Conservation (phyloP, 306 rosid species). For the Acacia acuminata region DNA sequence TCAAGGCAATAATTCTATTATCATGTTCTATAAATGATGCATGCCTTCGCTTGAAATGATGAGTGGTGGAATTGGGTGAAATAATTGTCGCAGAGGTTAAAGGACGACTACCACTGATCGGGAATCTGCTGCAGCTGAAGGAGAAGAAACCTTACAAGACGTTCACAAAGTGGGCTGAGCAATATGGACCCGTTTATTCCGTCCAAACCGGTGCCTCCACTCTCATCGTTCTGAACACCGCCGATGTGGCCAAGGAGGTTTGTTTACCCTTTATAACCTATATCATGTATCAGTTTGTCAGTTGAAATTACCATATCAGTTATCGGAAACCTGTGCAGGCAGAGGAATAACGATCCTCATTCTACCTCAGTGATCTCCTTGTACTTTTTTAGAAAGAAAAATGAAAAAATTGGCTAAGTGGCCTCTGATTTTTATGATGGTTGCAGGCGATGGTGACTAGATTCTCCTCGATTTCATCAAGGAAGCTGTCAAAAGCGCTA, state of each 20-base stretch:
- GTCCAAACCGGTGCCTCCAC: conserved; percentile 84
- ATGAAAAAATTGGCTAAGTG: neutral
- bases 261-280: too few relatives aligned
- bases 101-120: conserved; percentile 80
- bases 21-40: neutral
- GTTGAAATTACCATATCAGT: too few relatives aligned
- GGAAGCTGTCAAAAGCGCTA: conserved; percentile 77
- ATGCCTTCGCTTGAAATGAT: neutral
- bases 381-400: neutral
- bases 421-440: conserved; percentile 8
- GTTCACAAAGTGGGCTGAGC: conserved; percentile 66
- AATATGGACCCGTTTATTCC: conserved; percentile 77
- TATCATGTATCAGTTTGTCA: neutral
- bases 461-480: conserved; percentile 71
- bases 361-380: neutral
- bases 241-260: conserved; percentile 81
- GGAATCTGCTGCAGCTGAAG: conserved; percentile 87
- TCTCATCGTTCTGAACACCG: conserved; percentile 77
- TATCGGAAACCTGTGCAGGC: too few relatives aligned
- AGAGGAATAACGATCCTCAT: neutral
- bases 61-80: neutral
- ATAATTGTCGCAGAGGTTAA: conserved; percentile 65
- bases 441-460: conserved; percentile 93
- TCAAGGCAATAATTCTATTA: neutral
- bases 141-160: conserved; percentile 96